Conservation (phyloP, 2,329 filamentous ascomycete species). For the Fusarium brachygibbosum region DNA sequence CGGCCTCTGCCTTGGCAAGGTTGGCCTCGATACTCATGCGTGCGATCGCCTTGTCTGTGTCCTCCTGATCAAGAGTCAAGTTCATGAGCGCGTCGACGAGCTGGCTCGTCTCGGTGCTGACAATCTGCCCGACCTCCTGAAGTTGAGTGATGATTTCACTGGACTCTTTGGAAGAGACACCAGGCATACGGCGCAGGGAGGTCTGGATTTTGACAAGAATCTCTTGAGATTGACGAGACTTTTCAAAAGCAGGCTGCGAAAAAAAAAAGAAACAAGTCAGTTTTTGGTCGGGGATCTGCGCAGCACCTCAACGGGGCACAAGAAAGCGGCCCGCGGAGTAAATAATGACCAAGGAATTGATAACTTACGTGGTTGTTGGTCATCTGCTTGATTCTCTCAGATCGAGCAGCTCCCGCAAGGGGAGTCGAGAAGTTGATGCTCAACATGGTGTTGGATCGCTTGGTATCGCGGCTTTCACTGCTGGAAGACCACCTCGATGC, state of each 20-base stretch:
- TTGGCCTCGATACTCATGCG: constrained; percentile 57
- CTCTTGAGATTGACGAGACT: constrained; percentile 53
- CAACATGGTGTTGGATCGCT: constrained; percentile 50
- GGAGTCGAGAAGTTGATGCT: constrained; percentile 58
- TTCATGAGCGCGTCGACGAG: constrained; percentile 57
- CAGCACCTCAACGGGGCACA: neutral
- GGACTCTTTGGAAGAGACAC: constrained; percentile 54
- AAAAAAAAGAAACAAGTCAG: neutral
- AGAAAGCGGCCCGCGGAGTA: neutral
- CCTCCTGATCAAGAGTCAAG: constrained; percentile 55
- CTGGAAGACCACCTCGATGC: constrained; percentile 40
- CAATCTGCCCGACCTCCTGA: constrained; percentile 55
- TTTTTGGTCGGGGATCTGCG: neutral
- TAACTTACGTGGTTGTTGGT: constrained; percentile 56
- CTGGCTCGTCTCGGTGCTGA: constrained; percentile 57
- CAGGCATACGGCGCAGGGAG: constrained; percentile 57
- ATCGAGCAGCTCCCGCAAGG: constrained; percentile 54
- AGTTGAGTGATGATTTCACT: constrained; percentile 54
- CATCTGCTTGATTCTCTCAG: constrained; percentile 56
- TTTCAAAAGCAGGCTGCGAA: constrained; percentile 53
- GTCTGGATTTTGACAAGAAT: constrained; percentile 57
- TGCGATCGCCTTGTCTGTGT: constrained; percentile 56
- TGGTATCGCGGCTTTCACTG: constrained; percentile 30
- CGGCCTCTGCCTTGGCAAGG: constrained; percentile 52
- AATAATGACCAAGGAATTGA: neutral